phyloP scores from a whole-genome alignment of 1,139 yeast species.

The Debaryomyces fabryi region DNA sequence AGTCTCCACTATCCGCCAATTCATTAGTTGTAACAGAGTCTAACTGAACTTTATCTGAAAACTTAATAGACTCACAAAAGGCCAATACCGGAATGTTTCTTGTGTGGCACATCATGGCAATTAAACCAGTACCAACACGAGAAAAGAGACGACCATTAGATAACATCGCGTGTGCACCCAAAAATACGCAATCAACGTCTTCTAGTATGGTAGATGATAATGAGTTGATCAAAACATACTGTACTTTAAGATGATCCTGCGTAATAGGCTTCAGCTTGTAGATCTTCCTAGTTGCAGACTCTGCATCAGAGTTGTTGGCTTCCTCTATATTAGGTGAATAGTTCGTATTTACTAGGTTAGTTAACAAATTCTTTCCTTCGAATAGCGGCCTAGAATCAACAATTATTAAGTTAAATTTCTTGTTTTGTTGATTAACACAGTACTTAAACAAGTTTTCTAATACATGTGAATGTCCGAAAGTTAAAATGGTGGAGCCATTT shows the following conservation, averaged over 20 bases:
- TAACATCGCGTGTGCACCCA: slow-evolving; percentile 97
- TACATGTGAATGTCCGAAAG: slow-evolving; percentile 88
- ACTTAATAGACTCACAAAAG: slow-evolving; percentile 93
- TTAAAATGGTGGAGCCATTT: slow-evolving; percentile 78
- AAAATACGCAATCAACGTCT: slow-evolving; percentile 81
- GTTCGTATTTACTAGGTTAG: slow-evolving; percentile 50
- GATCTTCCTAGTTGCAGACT: slow-evolving; percentile 24
- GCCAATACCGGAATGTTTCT: slow-evolving; percentile 92
- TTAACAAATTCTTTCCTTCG: slow-evolving; percentile 83
- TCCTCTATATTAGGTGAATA: slow-evolving; percentile 33
- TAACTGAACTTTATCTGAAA: slow-evolving; percentile 91
- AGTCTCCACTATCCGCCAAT: slow-evolving; percentile 81
- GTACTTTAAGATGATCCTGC: slow-evolving; percentile 37
- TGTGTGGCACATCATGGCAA: slow-evolving; percentile 88
- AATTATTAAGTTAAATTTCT: slow-evolving; percentile 76
- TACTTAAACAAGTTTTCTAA: slow-evolving; percentile 73
- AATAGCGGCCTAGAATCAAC: slow-evolving; percentile 96
- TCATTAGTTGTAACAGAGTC: slow-evolving; percentile 95
- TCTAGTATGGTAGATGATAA: slow-evolving; percentile 78
- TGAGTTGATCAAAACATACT: slow-evolving; percentile 77
- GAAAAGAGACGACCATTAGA: slow-evolving; percentile 93
- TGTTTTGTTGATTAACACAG: slow-evolving; percentile 63
- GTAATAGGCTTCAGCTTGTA: slow-evolving; percentile 33
- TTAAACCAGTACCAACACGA: slow-evolving; percentile 91
- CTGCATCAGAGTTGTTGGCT: slow-evolving; percentile 48